Percentiles rank a stretch among this genome's conserved stretches.
Evolutionary conservation across 1,284 basidiomycete genomes (phyloP).

Genomic region (Cronartium quercuum): DNA sequence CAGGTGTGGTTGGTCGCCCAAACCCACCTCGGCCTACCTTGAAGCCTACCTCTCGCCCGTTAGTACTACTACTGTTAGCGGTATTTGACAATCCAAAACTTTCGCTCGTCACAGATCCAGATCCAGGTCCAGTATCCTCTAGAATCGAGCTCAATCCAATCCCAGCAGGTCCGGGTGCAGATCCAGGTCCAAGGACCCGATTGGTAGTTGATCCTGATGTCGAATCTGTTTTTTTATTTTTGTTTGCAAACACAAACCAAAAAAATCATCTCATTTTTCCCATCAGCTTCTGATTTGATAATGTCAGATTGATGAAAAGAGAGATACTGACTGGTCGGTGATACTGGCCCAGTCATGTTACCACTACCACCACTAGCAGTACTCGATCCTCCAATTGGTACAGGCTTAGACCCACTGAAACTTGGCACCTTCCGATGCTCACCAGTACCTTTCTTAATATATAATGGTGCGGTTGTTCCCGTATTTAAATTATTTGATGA

Average conservation of each 20-base stretch:
- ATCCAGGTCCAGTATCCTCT: constrained; percentile 18
- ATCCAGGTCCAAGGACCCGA: constrained; percentile 17
- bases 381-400: neutral
- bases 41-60: constrained; percentile 47
- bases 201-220: constrained; percentile 13
- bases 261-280: too few relatives aligned
- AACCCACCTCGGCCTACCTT: constrained; percentile 59
- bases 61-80: neutral
- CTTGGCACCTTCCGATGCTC: constrained; percentile 25
- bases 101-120: neutral
- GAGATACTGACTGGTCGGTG: constrained; percentile 24
- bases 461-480: constrained; percentile 9
- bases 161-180: neutral
- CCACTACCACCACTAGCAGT: neutral
- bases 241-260: constrained; percentile 34
- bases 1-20: constrained; percentile 41
- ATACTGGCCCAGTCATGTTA: neutral
- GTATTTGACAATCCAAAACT: constrained; percentile 28
- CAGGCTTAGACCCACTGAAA: constrained; percentile 11
- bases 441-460: constrained; percentile 22
- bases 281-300: too few relatives aligned
- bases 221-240: neutral
- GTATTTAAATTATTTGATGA: neutral
- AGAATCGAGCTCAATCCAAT: constrained; percentile 16
- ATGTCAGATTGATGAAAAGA: neutral